Evolutionary conservation across 306 rosid genomes (phyloP).

Genomic region (Carpinus viminea): DNA sequence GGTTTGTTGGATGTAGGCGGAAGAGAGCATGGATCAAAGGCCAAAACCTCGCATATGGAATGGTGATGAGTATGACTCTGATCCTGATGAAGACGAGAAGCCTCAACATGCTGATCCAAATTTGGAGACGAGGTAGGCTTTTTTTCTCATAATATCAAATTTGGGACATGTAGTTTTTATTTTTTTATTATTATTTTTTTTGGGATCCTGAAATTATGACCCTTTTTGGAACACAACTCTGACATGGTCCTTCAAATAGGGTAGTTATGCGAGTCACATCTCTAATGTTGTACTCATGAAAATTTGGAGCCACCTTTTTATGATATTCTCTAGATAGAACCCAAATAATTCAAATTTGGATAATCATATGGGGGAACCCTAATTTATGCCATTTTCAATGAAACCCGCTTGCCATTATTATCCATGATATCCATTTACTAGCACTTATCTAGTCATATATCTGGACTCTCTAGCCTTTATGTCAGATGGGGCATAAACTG

Average conservation of each 20-base stretch:
- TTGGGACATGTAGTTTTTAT: neutral
- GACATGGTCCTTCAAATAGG: neutral
- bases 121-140: constrained; percentile 41
- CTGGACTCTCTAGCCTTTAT: neutral
- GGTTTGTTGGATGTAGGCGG: constrained; percentile 51
- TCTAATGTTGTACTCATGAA: neutral
- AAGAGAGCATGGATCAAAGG: constrained; percentile 70
- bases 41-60: constrained; percentile 81
- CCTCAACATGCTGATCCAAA: constrained; percentile 27
- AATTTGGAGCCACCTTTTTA: neutral
- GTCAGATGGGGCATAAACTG: neutral
- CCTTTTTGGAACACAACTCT: neutral
- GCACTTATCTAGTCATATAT: neutral
- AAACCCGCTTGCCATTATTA: neutral
- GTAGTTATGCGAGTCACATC: neutral
- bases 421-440: neutral
- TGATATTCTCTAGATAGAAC: neutral
- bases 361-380: neutral
- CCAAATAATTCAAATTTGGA: neutral
- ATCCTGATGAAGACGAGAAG: constrained; percentile 58
- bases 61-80: constrained; percentile 83
- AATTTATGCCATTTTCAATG: neutral
- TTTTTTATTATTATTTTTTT: neutral
- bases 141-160: constrained; percentile 12
- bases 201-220: constrained; percentile 1